Base-by-base conservation (phyloP, 805 yeast species). In the Zygotorulaspora florentina region DNA sequence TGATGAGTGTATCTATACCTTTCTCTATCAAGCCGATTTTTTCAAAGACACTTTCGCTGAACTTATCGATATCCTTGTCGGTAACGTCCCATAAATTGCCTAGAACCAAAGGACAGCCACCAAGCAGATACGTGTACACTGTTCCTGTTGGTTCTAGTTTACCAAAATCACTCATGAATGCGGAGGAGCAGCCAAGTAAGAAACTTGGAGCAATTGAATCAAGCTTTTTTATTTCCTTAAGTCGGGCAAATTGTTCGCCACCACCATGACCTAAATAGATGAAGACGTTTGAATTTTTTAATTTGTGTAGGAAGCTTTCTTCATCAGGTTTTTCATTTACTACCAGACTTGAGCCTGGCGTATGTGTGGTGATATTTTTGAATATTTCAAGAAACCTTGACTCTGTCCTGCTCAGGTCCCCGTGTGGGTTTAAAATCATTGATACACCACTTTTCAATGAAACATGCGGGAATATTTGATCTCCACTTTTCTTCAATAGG, bases 71-170 rank as follows among this genome's bases (percentile, higher is more conserved):
- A 62, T 93, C 99, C 54, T 86, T 89, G 65, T 93, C 98, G 0
- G 98, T 93, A 3, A 93, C 97, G 64, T 89, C 96, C 99, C 99
- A 93, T 46, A 93, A 66, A 57, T 87, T 88, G 0, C 87, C 96
- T 30, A 93, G 67, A 1, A 88, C 74, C 80, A 85, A 74, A 0
- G 96, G 93, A 39, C 87, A 78, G 0, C 96, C 95, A 17, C 89
- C 93, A 8, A 77, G 68, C 23, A 93, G 62, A 72, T 89, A 89
- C 41, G 85, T 80, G 53, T 77, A 75, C 0, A 88, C 76, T 2
- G 91, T 85, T 1, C 97, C 96, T 51, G 76, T 73, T 0, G 93
- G 83, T 51, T 81, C 87, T 46, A 85, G 72, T 7, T 73, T 61
- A 2, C 90, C 93, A 45, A 72, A 71, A 9, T 65, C 65, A 15